Conservation (phyloP, 2,329 filamentous ascomycete genomes). For the Scytalidium lignicola region DNA sequence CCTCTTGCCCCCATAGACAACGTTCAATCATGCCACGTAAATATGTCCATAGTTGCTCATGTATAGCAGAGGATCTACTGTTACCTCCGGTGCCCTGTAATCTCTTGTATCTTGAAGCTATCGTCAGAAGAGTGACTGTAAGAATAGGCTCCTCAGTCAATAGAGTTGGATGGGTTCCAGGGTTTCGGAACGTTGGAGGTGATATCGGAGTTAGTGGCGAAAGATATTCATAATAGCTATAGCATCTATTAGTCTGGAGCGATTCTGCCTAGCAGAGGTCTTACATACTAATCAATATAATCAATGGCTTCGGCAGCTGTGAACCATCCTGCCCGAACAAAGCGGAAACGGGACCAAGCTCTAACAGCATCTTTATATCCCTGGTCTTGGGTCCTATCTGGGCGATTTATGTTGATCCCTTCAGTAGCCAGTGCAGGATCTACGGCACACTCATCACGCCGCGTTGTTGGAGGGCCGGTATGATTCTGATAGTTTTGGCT, state of each 20-base stretch:
- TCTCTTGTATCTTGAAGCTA: constrained; percentile 79
- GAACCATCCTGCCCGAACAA: constrained; percentile 96
- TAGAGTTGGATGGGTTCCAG: constrained; percentile 72
- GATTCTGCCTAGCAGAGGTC: not conserved
- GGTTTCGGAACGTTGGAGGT: constrained; percentile 80
- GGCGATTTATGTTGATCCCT: constrained; percentile 1
- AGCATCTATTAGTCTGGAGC: constrained; percentile 10
- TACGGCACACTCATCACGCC: constrained; percentile 17
- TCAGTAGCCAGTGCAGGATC: constrained; percentile 22
- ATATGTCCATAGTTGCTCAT: constrained; percentile 93
- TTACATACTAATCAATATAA: constrained; percentile 81
- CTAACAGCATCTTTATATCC: constrained; percentile 67
- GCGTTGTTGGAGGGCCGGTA: constrained; percentile 14
- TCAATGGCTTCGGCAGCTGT: constrained; percentile 87
- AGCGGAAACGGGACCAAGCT: constrained; percentile 88
- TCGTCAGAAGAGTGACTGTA: constrained; percentile 84
- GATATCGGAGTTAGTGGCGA: constrained; percentile 92
- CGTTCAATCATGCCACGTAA: constrained; percentile 92
- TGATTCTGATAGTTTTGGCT: constrained; percentile 4
- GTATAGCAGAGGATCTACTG: constrained; percentile 84
- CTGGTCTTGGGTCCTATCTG: constrained; percentile 36
- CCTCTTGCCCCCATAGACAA: constrained; percentile 92
- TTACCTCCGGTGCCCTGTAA: constrained; percentile 74
- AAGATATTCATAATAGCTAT: constrained; percentile 82
- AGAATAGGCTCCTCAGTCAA: constrained; percentile 90